Evolutionary conservation across 257 asterid species (phyloP).

Genomic region (Petunia secreta): DNA sequence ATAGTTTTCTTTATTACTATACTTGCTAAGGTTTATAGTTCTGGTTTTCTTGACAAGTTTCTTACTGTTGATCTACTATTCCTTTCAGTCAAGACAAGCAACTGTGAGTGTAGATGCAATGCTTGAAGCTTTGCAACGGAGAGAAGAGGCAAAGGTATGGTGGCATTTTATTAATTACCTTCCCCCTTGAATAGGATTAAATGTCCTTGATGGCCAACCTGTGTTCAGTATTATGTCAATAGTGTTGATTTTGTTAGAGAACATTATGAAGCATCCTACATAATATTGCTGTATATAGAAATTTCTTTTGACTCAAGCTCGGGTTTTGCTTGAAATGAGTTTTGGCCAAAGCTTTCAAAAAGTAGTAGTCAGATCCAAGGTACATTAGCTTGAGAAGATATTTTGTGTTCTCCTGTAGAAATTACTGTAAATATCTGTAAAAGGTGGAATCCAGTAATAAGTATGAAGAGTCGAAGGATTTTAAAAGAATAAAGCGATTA

Average conservation of each 20-base stretch:
- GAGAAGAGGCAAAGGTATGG: conserved; percentile 62
- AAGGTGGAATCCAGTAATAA: background rate
- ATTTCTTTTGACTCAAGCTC: background rate
- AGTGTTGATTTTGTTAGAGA: background rate
- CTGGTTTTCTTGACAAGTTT: background rate
- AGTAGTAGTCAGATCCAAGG: background rate
- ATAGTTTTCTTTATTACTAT: background rate
- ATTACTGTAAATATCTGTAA: background rate
- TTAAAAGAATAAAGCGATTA: background rate
- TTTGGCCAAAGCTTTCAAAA: conserved; percentile 6
- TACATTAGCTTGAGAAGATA: background rate
- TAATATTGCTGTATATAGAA: background rate
- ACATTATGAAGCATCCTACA: background rate
- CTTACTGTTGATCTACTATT: background rate
- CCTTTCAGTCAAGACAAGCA: conserved; percentile 79
- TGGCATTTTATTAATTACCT: background rate
- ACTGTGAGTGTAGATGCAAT: conserved; percentile 83
- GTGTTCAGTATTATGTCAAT: background rate
- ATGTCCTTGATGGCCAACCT: background rate
- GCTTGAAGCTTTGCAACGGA: conserved; percentile 76
- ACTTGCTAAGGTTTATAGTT: background rate
- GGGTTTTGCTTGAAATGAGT: background rate
- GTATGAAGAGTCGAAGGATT: conserved; percentile 4
- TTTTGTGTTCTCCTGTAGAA: background rate
- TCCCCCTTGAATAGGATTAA: background rate